phyloP scores from a whole-genome alignment of 225 moss, liverwort and hornwort genomes.

The Neckera pumila region DNA sequence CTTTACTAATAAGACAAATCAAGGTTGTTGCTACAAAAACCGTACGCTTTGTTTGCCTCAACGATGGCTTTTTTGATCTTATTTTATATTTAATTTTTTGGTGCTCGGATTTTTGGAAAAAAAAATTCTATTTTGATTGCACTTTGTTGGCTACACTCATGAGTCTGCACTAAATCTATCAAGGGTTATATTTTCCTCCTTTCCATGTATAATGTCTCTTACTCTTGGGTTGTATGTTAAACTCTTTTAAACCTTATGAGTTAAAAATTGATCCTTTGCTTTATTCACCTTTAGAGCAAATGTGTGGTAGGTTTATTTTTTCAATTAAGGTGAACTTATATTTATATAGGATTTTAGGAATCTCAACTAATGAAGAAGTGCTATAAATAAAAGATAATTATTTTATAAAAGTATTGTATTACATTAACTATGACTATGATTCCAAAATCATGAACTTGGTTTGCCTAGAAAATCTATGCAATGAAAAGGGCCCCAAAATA shows the following conservation, averaged over 20 bases:
- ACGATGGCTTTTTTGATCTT: not conserved
- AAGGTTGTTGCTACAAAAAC: accelerated
- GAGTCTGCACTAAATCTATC: accelerated
- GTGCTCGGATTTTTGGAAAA: accelerated
- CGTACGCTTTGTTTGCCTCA: accelerated
- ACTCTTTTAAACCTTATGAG: not conserved
- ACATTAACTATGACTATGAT: not conserved
- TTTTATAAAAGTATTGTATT: not conserved
- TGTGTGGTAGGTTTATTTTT: not conserved
- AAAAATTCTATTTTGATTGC: not conserved
- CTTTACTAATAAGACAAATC: not conserved
- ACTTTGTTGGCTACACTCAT: not conserved
- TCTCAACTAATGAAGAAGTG: not conserved
- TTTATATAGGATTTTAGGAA: not conserved
- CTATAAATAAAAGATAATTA: not conserved
- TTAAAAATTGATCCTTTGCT: not conserved
- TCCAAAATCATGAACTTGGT: not conserved
- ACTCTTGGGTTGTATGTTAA: not conserved
- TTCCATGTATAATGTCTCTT: not conserved
- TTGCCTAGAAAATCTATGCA: not conserved
- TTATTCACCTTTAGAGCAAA: not conserved
- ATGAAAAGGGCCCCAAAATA: not conserved
- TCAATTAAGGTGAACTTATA: not conserved
- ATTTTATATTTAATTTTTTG: not conserved
- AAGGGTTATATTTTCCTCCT: not conserved